Evolutionary conservation across 345 rosid genomes (phyloP).

Genomic region (Acer yangbiense): DNA sequence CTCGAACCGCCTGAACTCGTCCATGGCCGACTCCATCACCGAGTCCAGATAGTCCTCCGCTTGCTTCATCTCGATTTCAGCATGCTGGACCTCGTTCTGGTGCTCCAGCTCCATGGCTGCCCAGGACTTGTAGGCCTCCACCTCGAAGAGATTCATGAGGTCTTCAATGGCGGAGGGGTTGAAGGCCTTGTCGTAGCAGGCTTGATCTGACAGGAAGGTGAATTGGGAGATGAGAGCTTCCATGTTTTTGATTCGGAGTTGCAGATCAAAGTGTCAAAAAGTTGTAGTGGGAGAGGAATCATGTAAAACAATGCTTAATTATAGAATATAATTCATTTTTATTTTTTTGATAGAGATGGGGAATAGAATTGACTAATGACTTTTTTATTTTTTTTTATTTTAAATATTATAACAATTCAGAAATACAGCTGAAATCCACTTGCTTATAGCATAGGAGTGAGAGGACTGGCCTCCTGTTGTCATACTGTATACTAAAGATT

Average conservation of each 20-base stretch:
- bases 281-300: constrained; percentile 4
- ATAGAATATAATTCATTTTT: too few species aligned
- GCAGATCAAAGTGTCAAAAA: not conserved
- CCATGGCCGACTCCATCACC: constrained; percentile 78
- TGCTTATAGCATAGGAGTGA: too few species aligned
- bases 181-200: constrained; percentile 67
- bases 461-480: too few species aligned
- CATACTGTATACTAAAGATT: too few species aligned
- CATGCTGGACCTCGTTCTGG: constrained; percentile 42
- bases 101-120: constrained; percentile 62
- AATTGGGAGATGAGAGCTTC: constrained; percentile 79
- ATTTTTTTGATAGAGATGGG: too few species aligned
- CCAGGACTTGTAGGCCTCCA: constrained; percentile 87
- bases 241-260: constrained; percentile 32
- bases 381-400: too few species aligned
- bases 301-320: not conserved
- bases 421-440: too few species aligned
- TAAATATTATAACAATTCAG: too few species aligned
- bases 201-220: constrained; percentile 70
- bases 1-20: constrained; percentile 63
- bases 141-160: constrained; percentile 77
- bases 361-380: too few species aligned
- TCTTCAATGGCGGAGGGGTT: constrained; percentile 75
- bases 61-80: constrained; percentile 44
- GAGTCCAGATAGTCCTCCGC: constrained; percentile 72